Conservation (phyloP, 1,284 basidiomycete genomes). For the Baeospora myosura region DNA sequence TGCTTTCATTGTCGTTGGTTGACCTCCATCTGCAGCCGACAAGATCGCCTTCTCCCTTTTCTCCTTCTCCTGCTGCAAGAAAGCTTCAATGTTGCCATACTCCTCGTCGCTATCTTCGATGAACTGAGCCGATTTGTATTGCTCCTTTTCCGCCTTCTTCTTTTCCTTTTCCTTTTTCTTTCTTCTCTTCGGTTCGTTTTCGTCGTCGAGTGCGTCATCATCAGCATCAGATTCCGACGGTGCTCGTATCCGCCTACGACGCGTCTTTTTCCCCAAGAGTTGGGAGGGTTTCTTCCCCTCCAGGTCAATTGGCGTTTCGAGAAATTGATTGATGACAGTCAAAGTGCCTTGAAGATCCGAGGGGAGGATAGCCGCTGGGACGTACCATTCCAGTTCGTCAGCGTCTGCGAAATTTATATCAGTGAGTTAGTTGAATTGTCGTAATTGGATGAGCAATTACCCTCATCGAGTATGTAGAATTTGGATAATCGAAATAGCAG, state of each 20-base stretch:
- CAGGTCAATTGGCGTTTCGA: constrained; percentile 68
- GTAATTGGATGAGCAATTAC: constrained; percentile 28
- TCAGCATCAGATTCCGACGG: constrained; percentile 35
- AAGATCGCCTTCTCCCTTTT: constrained; percentile 33
- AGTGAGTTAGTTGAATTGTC: constrained; percentile 1
- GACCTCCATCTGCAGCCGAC: constrained; percentile 30
- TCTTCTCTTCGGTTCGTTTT: constrained; percentile 38
- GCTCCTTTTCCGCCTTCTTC: constrained; percentile 57
- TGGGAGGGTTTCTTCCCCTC: constrained; percentile 65
- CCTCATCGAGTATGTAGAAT: constrained; percentile 56
- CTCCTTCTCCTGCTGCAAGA: constrained; percentile 69
- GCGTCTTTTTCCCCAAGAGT: constrained; percentile 57
- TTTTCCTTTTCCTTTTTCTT: constrained; percentile 20
- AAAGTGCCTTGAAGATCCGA: constrained; percentile 56
- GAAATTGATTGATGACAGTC: constrained; percentile 70
- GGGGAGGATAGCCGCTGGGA: constrained; percentile 62
- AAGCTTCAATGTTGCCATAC: constrained; percentile 65
- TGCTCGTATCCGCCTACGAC: constrained; percentile 40
- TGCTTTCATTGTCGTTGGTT: constrained; percentile 48
- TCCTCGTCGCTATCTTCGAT: constrained; percentile 86
- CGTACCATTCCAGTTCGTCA: constrained; percentile 73
- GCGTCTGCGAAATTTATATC: constrained; percentile 38
- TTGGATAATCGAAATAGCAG: constrained; percentile 71
- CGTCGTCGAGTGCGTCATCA: constrained; percentile 31
- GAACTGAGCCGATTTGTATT: constrained; percentile 84